Percentiles rank a stretch among this genome's conserved stretches.
Evolutionary conservation across 768 basidiomycete genomes (phyloP).

Genomic region (Ramaria rubella): DNA sequence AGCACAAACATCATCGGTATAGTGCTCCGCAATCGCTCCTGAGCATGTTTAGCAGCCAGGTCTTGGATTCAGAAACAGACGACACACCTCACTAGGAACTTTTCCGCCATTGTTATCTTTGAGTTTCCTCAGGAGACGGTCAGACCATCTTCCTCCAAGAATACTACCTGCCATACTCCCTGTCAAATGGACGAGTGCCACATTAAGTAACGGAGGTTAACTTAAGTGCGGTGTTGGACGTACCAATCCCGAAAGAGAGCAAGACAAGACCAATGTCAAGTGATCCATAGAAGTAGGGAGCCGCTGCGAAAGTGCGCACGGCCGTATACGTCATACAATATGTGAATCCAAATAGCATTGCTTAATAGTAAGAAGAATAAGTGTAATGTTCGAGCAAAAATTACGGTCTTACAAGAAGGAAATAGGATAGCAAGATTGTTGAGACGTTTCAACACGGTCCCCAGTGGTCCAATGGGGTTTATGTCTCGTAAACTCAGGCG

Average conservation of each 20-base stretch:
- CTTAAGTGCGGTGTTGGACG: not conserved
- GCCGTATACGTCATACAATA: slow-evolving; percentile 72
- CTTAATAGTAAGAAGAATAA: slow-evolving; percentile 29
- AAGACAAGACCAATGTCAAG: slow-evolving; percentile 71
- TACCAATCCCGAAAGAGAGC: slow-evolving; percentile 68
- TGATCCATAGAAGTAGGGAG: slow-evolving; percentile 58
- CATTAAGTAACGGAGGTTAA: not conserved
- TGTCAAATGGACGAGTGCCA: slow-evolving; percentile 7
- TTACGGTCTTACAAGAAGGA: slow-evolving; percentile 49
- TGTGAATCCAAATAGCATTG: slow-evolving; percentile 61
- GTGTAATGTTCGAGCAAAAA: not conserved
- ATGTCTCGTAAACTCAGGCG: slow-evolving; percentile 60
- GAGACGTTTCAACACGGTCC: slow-evolving; percentile 45
- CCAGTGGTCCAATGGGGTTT: slow-evolving; percentile 66
- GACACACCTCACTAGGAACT: slow-evolving; percentile 57
- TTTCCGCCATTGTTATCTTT: slow-evolving; percentile 40
- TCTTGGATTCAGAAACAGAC: not conserved
- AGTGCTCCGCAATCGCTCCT: slow-evolving; percentile 72
- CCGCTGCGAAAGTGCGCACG: slow-evolving; percentile 55
- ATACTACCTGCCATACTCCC: slow-evolving; percentile 50
- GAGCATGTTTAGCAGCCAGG: slow-evolving; percentile 4
- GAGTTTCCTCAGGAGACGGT: slow-evolving; percentile 38
- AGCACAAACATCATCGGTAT: slow-evolving; percentile 47
- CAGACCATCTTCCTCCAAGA: slow-evolving; percentile 54
- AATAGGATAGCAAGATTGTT: slow-evolving; percentile 65